A percentile compares a stretch with the other conserved stretches of the same genome.
Evolutionary conservation across 352 stramenopile genomes (phyloP).

Genomic region (Globisporangium irregulare): DNA sequence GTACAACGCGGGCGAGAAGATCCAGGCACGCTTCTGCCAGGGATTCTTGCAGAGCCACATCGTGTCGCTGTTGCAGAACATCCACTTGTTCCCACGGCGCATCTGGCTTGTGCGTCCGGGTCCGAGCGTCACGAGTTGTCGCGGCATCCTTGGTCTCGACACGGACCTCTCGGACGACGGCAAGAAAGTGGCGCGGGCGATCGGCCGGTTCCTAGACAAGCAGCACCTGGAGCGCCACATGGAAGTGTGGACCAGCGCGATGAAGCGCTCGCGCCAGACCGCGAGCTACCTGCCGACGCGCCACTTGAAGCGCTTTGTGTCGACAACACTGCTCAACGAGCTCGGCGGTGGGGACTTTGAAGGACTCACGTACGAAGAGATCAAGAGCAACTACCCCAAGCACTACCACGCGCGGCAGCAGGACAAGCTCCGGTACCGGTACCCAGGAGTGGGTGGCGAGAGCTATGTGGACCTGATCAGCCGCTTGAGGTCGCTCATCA

Average conservation of each 20-base stretch:
- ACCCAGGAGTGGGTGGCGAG: conserved; percentile 88
- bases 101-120: conserved; percentile 90
- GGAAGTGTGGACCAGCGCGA: conserved; percentile 76
- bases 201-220: conserved; percentile 84
- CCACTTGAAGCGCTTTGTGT: conserved; percentile 75
- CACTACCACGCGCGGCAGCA: conserved; percentile 81
- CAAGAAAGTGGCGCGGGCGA: conserved; percentile 68
- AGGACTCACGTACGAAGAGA: conserved; percentile 84
- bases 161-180: conserved; percentile 82
- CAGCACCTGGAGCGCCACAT: conserved; percentile 71
- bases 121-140: conserved; percentile 72
- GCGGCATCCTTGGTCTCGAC: conserved; percentile 78
- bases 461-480: conserved; percentile 94
- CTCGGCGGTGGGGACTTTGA: conserved; percentile 90
- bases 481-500: conserved; percentile 87
- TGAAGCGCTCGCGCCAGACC: conserved; percentile 82
- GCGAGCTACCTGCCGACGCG: conserved; percentile 55
- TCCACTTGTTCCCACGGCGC: conserved; percentile 86
- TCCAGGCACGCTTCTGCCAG: conserved; percentile 84
- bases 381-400: conserved; percentile 82
- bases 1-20: conserved; percentile 92
- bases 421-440: conserved; percentile 91
- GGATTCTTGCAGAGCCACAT: conserved; percentile 87
- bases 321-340: conserved; percentile 90
- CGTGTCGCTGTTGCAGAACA: conserved; percentile 89